Conservation (phyloP, 2,329 filamentous ascomycete genomes). For the Aspergillus transmontanensis region DNA sequence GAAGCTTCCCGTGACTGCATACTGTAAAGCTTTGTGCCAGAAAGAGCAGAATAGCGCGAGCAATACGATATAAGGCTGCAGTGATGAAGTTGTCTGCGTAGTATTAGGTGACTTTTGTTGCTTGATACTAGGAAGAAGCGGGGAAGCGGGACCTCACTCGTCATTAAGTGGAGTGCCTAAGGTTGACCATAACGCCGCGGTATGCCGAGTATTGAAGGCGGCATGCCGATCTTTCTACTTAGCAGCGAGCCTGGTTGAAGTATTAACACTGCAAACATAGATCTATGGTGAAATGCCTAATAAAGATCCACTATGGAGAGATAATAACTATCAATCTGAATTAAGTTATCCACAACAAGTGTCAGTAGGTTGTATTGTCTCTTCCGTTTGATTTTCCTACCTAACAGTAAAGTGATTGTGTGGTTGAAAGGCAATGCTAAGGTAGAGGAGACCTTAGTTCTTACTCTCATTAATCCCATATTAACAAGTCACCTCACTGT, state of each 20-base stretch:
- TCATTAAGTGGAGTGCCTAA: conserved; percentile 21
- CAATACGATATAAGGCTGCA: background rate
- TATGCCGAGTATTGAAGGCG: conserved; percentile 14
- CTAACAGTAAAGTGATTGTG: background rate
- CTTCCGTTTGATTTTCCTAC: background rate
- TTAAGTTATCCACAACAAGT: background rate
- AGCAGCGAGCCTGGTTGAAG: background rate
- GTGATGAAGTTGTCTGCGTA: background rate
- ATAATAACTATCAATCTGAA: background rate
- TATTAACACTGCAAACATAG: background rate
- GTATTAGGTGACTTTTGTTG: background rate
- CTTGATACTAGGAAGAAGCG: conserved; percentile 25
- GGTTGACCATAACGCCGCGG: conserved; percentile 2
- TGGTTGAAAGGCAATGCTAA: background rate
- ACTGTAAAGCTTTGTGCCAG: background rate
- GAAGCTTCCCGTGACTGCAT: conserved; percentile 59
- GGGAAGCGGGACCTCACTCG: conserved; percentile 25
- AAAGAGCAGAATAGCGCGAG: background rate
- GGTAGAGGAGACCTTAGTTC: background rate
- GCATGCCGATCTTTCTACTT: conserved; percentile 17
- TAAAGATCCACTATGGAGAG: background rate
- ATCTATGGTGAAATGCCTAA: background rate
- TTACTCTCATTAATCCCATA: background rate
- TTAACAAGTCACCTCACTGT: background rate
- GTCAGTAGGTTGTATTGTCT: background rate